Conservation (phyloP, 805 yeast genomes). For the Metschnikowia kunwiensis region DNA sequence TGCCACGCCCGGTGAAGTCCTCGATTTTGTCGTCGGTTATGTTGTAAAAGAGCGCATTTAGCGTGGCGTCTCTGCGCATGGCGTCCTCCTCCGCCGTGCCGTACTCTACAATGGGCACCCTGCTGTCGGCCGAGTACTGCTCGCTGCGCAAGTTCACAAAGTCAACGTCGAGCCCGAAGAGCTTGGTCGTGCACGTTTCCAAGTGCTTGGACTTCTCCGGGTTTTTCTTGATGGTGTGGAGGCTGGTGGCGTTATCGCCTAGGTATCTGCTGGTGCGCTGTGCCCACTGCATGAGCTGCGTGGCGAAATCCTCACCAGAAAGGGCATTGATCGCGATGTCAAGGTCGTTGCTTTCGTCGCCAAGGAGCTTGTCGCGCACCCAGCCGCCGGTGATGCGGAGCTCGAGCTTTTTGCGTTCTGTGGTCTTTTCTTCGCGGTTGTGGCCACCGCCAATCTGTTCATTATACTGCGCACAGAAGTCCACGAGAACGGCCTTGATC, state of each 20-base stretch:
- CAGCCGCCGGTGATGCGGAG: conserved; percentile 94
- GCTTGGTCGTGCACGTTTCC: conserved; percentile 91
- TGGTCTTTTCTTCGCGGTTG: not conserved
- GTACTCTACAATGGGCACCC: conserved; percentile 79
- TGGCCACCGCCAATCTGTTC: conserved; percentile 1
- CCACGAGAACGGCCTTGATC: conserved; percentile 39
- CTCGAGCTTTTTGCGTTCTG: conserved; percentile 37
- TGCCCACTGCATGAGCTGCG: conserved; percentile 52
- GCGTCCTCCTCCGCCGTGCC: conserved; percentile 96
- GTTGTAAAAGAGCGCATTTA: conserved; percentile 89
- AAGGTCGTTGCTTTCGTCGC: conserved; percentile 76
- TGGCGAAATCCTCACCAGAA: conserved; percentile 86
- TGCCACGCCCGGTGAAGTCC: conserved; percentile 77
- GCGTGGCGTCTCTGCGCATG: conserved; percentile 87
- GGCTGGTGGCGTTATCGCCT: conserved; percentile 31
- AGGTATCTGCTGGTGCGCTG: conserved; percentile 25
- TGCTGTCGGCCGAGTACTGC: conserved; percentile 72
- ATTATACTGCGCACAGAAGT: conserved; percentile 41
- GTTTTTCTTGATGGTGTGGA: conserved; percentile 84
- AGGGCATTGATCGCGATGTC: conserved; percentile 86
- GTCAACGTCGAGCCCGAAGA: conserved; percentile 84
- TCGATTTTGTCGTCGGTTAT: conserved; percentile 66
- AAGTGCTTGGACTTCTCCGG: conserved; percentile 96
- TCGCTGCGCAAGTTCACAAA: conserved; percentile 90
- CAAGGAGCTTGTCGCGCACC: conserved; percentile 93